These are phyloP conservation scores for Sporisorium iseilematis-ciliati DNA, from an alignment of 1,284 basidiomycete genomes.

Conservation along the genomic window DNA sequence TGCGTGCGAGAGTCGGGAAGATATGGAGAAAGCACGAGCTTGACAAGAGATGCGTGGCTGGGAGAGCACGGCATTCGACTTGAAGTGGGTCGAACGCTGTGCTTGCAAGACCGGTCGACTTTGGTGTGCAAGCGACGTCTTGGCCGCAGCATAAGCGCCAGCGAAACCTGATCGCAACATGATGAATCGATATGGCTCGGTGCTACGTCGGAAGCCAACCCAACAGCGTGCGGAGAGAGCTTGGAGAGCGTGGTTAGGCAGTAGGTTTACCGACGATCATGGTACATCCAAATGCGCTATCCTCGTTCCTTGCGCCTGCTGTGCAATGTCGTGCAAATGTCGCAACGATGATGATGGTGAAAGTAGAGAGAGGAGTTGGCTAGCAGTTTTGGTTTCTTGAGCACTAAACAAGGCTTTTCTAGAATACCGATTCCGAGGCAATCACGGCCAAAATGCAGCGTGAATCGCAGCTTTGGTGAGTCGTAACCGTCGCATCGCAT, in stretches of 20 bases:
- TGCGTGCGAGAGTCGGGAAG: conserved; percentile 5
- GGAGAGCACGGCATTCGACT: neutral
- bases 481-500: no score
- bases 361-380: neutral
- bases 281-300: neutral
- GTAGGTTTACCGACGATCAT: neutral
- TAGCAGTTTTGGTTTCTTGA: neutral
- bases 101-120: neutral
- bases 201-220: neutral
- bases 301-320: no score
- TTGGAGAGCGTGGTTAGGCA: neutral
- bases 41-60: conserved; percentile 9
- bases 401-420: neutral
- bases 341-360: neutral
- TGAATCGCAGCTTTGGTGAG: neutral
- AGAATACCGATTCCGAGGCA: conserved; percentile 4
- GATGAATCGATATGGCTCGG: neutral
- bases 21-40: conserved; percentile 12
- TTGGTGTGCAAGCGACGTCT: neutral
- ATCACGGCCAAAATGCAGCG: neutral
- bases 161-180: conserved; percentile 26
- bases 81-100: neutral
- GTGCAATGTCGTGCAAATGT: no score
- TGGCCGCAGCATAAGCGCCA: conserved; percentile 11
- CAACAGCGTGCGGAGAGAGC: neutral